phyloP scores from a whole-genome alignment of 345 rosid genomes.

The Eucalyptus pauciflora region DNA sequence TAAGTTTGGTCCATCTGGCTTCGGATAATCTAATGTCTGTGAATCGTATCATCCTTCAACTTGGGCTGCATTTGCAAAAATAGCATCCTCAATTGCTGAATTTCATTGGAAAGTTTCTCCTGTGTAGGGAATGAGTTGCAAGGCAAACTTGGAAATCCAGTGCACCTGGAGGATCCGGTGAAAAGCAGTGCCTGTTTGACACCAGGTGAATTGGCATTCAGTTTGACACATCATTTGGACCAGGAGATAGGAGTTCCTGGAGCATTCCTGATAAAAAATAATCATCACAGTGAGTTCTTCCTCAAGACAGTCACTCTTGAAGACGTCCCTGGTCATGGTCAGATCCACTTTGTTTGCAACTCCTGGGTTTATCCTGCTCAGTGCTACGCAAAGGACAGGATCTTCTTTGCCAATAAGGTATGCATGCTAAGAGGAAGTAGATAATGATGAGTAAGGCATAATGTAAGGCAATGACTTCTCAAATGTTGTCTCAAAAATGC shows the following conservation, averaged over 20 bases:
- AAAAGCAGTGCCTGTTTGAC: slow-evolving; percentile 7
- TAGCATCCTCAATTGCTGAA: background rate
- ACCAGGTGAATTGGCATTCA: slow-evolving; percentile 43
- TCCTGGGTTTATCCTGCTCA: slow-evolving; percentile 84
- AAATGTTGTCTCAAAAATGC: background rate
- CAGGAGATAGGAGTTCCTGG: slow-evolving; percentile 55
- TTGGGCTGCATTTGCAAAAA: background rate
- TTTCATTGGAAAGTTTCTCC: background rate
- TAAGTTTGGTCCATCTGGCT: background rate
- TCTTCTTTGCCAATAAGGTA: slow-evolving; percentile 83
- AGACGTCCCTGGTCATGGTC: slow-evolving; percentile 56
- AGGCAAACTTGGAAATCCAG: slow-evolving; percentile 51
- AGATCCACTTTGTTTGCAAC: slow-evolving; percentile 63
- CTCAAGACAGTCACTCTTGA: slow-evolving; percentile 68
- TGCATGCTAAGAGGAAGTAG: background rate
- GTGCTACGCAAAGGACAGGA: slow-evolving; percentile 28
- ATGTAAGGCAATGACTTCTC: background rate
- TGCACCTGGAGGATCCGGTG: slow-evolving; percentile 43
- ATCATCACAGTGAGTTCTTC: slow-evolving; percentile 54
- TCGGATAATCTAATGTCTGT: background rate
- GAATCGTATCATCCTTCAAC: background rate
- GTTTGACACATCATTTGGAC: slow-evolving; percentile 44
- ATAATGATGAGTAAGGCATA: background rate
- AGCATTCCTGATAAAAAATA: slow-evolving; percentile 43
- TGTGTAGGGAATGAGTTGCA: background rate